Evolutionary conservation across 179 eudicot species (phyloP).

Genomic region (Silene coronaria): DNA sequence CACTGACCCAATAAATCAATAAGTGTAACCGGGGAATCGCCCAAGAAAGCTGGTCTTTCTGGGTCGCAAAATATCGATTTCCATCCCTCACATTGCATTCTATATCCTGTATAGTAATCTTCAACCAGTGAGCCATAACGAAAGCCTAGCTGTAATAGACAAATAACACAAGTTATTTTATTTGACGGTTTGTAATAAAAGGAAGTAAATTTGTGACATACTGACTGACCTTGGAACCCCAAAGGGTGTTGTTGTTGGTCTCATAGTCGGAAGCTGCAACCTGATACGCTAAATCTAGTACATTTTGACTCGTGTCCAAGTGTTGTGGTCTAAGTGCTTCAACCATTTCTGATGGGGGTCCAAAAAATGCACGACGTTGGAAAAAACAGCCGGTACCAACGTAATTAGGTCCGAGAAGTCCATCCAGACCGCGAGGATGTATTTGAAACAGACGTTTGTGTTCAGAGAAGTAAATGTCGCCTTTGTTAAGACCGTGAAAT

Average conservation of each 20-base stretch:
- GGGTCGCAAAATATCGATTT: slow-evolving; percentile 49
- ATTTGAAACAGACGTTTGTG: slow-evolving; percentile 45
- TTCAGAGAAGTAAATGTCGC: slow-evolving; percentile 57
- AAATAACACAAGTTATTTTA: background rate
- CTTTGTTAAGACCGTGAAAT: slow-evolving; percentile 52
- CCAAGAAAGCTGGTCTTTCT: slow-evolving; percentile 52
- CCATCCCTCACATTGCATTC: slow-evolving; percentile 76
- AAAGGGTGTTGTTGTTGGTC: slow-evolving; percentile 27
- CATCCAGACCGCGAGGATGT: slow-evolving; percentile 64
- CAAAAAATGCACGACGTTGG: slow-evolving; percentile 56
- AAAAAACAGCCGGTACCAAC: slow-evolving; percentile 81
- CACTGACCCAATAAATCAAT: slow-evolving; percentile 44
- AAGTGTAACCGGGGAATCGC: slow-evolving; percentile 50
- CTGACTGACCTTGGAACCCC: slow-evolving; percentile 63
- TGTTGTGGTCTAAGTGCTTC: slow-evolving; percentile 40
- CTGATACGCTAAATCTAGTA: slow-evolving; percentile 36
- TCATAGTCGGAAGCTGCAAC: slow-evolving; percentile 56
- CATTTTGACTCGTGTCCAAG: slow-evolving; percentile 29
- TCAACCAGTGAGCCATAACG: slow-evolving; percentile 72
- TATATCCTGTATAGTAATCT: slow-evolving; percentile 58
- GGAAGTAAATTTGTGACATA: background rate
- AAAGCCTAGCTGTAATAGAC: slow-evolving; percentile 46
- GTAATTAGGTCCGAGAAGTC: slow-evolving; percentile 59
- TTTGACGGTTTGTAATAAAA: too few species aligned
- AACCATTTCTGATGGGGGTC: slow-evolving; percentile 44